Conservation (phyloP, 306 rosid species). For the Cucurbita ficifolia region DNA sequence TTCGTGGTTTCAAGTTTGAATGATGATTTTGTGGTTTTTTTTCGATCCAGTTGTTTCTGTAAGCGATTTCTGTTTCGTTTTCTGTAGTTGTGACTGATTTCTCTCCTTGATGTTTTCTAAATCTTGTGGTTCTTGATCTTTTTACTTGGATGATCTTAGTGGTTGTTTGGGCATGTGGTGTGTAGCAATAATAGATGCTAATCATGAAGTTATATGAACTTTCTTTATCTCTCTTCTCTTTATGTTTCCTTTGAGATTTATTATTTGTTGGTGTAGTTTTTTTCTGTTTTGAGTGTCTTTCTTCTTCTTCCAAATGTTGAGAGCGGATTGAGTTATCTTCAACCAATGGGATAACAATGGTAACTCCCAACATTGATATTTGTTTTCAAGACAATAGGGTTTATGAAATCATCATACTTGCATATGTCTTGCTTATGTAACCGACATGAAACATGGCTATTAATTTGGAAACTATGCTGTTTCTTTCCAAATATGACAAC, state of each 20-base stretch:
- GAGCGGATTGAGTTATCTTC: not conserved
- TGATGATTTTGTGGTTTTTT: not conserved
- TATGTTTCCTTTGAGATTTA: not conserved
- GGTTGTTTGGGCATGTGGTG: not conserved
- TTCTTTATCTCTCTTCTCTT: not conserved
- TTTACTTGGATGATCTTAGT: not conserved
- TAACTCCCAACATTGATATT: not conserved
- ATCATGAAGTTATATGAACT: not conserved
- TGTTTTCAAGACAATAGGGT: not conserved
- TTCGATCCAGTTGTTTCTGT: not conserved
- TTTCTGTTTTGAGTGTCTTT: not conserved
- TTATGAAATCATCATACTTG: not conserved
- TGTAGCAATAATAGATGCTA: not conserved
- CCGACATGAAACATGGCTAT: not conserved
- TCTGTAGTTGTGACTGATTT: not conserved
- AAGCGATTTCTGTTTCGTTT: not conserved
- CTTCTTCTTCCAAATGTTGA: not conserved
- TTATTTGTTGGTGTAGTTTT: not conserved
- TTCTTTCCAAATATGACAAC: not conserved
- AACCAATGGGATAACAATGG: not conserved
- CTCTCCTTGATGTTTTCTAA: not conserved
- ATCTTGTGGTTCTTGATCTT: not conserved
- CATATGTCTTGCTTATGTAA: not conserved
- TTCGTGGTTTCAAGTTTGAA: not conserved
- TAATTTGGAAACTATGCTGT: not conserved